Percentiles rank a stretch among this genome's conserved stretches.
phyloP scores from a whole-genome alignment of 352 stramenopile genomes.

The Phytopythium oedochilum region DNA sequence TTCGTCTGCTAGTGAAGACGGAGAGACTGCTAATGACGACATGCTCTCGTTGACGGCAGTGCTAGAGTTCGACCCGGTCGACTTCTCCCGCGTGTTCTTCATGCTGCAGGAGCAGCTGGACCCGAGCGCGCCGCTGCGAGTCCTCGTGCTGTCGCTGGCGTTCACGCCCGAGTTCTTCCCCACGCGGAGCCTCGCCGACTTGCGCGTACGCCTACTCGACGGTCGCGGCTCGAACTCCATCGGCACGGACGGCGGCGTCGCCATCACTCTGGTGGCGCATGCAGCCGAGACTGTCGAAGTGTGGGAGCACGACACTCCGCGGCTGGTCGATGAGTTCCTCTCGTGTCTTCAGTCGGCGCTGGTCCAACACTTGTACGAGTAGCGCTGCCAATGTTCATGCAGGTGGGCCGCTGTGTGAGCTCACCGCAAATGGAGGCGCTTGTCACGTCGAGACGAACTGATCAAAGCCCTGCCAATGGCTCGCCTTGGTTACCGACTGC shows the following conservation, averaged over 20 bases:
- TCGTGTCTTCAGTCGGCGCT: neutral
- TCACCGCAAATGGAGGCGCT: no score
- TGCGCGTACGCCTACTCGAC: constrained; percentile 28
- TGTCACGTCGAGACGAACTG: no score
- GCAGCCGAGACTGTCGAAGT: neutral
- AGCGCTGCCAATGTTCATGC: neutral
- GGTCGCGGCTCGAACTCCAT: constrained; percentile 5
- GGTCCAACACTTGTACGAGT: constrained; percentile 5
- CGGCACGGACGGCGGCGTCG: neutral
- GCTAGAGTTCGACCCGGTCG: constrained; percentile 42
- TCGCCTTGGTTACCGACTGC: no score
- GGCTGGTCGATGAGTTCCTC: neutral
- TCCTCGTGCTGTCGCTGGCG: constrained; percentile 30
- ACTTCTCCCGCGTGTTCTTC: constrained; percentile 46
- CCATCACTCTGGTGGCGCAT: neutral
- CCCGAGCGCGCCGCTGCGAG: constrained; percentile 22
- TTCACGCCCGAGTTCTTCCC: constrained; percentile 37
- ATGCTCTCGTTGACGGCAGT: constrained; percentile 15
- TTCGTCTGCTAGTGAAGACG: no score
- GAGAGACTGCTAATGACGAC: neutral
- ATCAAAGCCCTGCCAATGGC: no score
- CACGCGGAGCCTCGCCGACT: constrained; percentile 32
- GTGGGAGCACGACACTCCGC: neutral
- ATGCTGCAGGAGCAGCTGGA: constrained; percentile 44
- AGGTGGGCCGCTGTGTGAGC: no score